These are phyloP conservation scores for Cardamine resedifolia DNA, from an alignment of 345 rosid species.

Conservation along the genomic window DNA sequence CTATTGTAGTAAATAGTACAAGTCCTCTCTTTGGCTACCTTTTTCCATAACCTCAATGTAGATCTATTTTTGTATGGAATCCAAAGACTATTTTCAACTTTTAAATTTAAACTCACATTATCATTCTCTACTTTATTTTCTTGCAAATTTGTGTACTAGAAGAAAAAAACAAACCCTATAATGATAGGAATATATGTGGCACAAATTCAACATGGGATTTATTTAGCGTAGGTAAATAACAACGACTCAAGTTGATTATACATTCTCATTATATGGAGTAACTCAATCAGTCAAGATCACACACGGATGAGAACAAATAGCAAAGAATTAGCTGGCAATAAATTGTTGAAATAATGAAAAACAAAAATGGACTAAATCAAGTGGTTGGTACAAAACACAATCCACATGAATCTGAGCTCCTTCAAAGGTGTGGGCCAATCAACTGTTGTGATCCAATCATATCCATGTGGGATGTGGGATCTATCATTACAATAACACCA, in stretches of 20 bases:
- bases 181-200: slow-evolving; percentile 7
- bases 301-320: slow-evolving; percentile 28
- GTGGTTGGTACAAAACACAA: slow-evolving; percentile 41
- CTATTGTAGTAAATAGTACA: not conserved
- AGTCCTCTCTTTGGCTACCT: slow-evolving; percentile 5
- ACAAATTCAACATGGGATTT: not conserved
- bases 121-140: not conserved
- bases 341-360: slow-evolving; percentile 1
- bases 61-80: slow-evolving; percentile 29
- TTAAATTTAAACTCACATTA: not conserved
- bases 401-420: slow-evolving; percentile 37
- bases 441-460: slow-evolving; percentile 38
- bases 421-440: slow-evolving; percentile 36
- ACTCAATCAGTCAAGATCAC: slow-evolving; percentile 23
- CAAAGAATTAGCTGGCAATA: slow-evolving; percentile 27
- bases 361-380: slow-evolving; percentile 10
- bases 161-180: not conserved
- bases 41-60: slow-evolving; percentile 22
- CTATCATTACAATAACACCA: slow-evolving; percentile 29
- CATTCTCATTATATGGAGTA: not conserved
- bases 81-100: slow-evolving; percentile 28
- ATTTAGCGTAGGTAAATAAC: not conserved
- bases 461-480: slow-evolving; percentile 41
- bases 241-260: not conserved
- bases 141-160: not conserved